Percentiles rank a stretch among this genome's conserved stretches.
phyloP scores from a whole-genome alignment of 192 early-diverging fungal species.

The Coemansia aciculifera region DNA sequence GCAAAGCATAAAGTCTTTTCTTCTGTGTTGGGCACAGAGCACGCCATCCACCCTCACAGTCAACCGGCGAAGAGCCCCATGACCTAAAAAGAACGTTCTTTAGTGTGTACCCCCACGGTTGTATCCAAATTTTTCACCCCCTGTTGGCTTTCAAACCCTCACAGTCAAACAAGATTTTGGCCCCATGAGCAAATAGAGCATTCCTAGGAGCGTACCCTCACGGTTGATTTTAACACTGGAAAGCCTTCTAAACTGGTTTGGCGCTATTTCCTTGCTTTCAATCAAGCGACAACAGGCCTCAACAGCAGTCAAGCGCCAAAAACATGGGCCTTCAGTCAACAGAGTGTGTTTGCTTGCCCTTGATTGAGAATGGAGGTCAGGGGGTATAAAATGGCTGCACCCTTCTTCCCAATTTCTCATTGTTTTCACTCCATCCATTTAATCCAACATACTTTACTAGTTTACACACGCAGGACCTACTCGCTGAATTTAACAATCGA shows the following conservation, averaged over 20 bases:
- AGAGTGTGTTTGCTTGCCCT: not conserved
- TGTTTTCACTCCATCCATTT: not conserved
- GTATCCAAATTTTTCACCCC: not conserved
- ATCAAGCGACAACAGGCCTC: not conserved
- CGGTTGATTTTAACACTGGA: not conserved
- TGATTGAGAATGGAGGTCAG: not conserved
- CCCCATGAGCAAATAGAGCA: not conserved
- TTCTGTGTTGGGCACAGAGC: not conserved
- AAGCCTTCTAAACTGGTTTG: not conserved
- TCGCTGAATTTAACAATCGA: not conserved
- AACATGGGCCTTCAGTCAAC: not conserved
- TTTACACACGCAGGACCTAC: not conserved
- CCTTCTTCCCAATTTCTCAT: not conserved
- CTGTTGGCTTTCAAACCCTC: not conserved
- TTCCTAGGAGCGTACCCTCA: not conserved
- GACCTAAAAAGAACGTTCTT: not conserved
- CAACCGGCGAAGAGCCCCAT: not conserved
- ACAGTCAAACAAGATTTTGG: not conserved
- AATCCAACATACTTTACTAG: not conserved
- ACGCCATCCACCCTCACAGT: not conserved
- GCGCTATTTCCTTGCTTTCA: not conserved
- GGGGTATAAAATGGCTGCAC: not conserved
- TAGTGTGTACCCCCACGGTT: not conserved
- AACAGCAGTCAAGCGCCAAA: not conserved
- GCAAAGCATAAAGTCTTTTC: not conserved